Evolutionary conservation across 345 rosid species (phyloP), one percentile per base, ranked within the genome.

Genomic region (Citrus glauca): DNA sequence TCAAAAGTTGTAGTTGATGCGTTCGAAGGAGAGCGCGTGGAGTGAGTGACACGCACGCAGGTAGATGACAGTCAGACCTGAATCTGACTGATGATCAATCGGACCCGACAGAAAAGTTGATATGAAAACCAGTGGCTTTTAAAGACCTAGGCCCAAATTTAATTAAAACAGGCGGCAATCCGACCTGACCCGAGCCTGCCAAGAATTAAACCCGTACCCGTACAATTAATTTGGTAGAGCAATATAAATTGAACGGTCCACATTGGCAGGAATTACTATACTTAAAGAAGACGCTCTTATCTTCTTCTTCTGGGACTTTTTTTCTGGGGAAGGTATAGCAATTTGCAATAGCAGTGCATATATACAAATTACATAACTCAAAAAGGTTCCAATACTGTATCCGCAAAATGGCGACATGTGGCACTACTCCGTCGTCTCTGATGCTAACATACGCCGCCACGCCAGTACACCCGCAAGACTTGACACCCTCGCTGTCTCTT

Each of bases 401-500:
- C 50, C 16, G 14, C 50, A 45, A 84, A 80, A 93, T 93, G 98
- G 90, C 95, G 76, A 56, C 90, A 48, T 86, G 89, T 69, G 68
- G 80, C 14, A 57, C 90, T 2, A 69, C 90, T 9, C 60, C 92
- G 28, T 87, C 93, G 19, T 86, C 92, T 55, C 85, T 87, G 20
- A 87, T 86, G 90, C 81, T 89, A 76, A 74, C 92, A 2, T 80
- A 88, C 81, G 83, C 89, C 53, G 79, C 88, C 77, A 81, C 93
- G 40, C 50, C 92, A 6, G 77, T 77, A 67, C 89, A 83, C 80
- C 65, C 84, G 16, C 94, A 82, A 75, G 97, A 91, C 82, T 84
- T 86, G 50, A 55, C 81, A 33, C 83, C 89, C 30, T 84, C 82
- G 19, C 83, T 88, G 27, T 85, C 92, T 65, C 56, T 81, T 67